Evolutionary conservation across 192 early-diverging fungal genomes (phyloP).

Genomic region (Podila clonocystis): DNA sequence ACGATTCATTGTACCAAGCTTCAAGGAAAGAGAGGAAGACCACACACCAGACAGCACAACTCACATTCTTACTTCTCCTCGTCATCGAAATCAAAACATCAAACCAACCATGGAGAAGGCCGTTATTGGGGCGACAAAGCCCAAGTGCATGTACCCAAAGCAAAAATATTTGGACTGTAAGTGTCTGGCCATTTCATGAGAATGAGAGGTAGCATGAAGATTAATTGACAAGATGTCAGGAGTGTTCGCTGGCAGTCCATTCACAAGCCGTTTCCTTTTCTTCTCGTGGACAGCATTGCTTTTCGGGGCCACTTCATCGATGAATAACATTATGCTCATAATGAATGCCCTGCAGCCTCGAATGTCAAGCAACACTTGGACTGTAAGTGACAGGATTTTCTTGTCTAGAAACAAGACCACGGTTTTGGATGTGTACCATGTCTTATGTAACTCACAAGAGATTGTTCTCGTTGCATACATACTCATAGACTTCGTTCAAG

Average conservation of each 20-base stretch:
- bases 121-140: slow-evolving; percentile 80
- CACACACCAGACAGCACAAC: neutral
- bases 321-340: slow-evolving; percentile 52
- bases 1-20: no score
- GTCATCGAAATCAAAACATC: slow-evolving; percentile 2
- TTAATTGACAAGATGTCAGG: neutral
- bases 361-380: slow-evolving; percentile 48
- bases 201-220: neutral
- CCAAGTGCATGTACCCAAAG: slow-evolving; percentile 94
- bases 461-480: neutral
- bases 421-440: neutral
- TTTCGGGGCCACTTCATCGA: slow-evolving; percentile 37
- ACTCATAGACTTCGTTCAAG: slow-evolving; percentile 75
- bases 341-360: slow-evolving; percentile 49
- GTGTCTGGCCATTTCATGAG: neutral
- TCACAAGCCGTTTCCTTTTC: neutral
- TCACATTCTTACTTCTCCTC: neutral
- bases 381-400: slow-evolving; percentile 19
- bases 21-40: neutral
- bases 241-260: neutral
- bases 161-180: slow-evolving; percentile 91
- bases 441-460: neutral
- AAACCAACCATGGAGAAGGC: slow-evolving; percentile 59
- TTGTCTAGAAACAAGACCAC: neutral
- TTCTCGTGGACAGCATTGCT: slow-evolving; percentile 24